Evolutionary conservation across 768 basidiomycete genomes (phyloP).

Genomic region (Mycena rosella): DNA sequence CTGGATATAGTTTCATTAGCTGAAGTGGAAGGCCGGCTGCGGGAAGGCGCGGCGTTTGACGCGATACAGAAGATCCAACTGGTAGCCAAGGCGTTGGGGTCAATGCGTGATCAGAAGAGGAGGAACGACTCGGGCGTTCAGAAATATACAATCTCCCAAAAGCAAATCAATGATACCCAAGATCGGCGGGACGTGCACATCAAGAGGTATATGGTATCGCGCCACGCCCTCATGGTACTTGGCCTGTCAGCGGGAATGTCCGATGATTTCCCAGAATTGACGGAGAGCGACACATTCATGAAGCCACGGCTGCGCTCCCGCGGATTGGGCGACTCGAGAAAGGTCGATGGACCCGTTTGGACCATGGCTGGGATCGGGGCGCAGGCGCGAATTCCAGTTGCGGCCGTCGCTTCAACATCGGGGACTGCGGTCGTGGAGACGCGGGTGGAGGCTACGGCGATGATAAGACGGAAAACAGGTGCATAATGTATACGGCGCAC

Average conservation of each 20-base stretch:
- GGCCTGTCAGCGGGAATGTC: neutral
- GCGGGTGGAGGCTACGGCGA: neutral
- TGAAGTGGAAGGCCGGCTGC: neutral
- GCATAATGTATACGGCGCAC: neutral
- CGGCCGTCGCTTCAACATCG: neutral
- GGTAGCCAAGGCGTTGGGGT: neutral
- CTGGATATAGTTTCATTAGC: neutral
- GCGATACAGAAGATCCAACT: neutral
- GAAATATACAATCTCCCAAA: conserved; percentile 6
- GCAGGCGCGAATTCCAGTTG: neutral
- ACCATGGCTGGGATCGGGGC: neutral
- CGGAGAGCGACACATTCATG: neutral
- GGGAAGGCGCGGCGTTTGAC: neutral
- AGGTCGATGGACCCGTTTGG: neutral
- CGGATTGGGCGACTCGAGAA: neutral
- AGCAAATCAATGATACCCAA: conserved; percentile 9
- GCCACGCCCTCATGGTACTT: neutral
- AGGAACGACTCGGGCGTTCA: conserved; percentile 1
- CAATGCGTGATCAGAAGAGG: neutral
- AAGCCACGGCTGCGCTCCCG: neutral
- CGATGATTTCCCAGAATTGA: neutral
- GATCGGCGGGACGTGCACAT: neutral
- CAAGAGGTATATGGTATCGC: neutral
- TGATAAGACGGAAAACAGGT: neutral
- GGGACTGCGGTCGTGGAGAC: neutral